phyloP scores from a whole-genome alignment of 1,284 basidiomycete genomes.

The Exobasidium rhododendri region DNA sequence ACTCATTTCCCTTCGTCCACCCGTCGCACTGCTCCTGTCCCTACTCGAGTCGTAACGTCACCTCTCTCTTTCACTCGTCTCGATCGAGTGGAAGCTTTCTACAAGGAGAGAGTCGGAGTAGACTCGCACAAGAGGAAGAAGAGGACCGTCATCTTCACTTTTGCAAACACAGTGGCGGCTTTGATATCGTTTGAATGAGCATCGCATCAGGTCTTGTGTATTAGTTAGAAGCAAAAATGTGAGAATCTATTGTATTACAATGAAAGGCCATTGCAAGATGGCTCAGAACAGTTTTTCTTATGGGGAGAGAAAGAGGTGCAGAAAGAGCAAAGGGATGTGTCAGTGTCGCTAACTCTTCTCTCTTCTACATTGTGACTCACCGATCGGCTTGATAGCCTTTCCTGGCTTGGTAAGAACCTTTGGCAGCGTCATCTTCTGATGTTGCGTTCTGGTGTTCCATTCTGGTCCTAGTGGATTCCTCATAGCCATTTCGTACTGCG shows the following conservation, averaged over 20 bases:
- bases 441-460: slow-evolving; percentile 87
- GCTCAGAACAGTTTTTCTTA: no score
- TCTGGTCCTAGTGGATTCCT: slow-evolving; percentile 77
- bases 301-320: no score
- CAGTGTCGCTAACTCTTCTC: no score
- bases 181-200: not conserved
- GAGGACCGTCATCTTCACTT: not conserved
- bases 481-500: slow-evolving; percentile 82
- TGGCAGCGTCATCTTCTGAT: slow-evolving; percentile 65
- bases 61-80: slow-evolving; percentile 2
- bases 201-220: no score
- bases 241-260: no score
- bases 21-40: not conserved
- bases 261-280: no score
- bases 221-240: no score
- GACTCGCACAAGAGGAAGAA: not conserved
- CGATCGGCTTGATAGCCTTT: slow-evolving; percentile 41
- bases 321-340: no score
- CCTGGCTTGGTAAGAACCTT: slow-evolving; percentile 43
- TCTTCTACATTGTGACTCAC: no score
- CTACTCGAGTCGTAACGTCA: not conserved
- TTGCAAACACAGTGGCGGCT: slow-evolving; percentile 1
- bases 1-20: not conserved
- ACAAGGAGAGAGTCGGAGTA: not conserved
- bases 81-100: not conserved